Base-by-base conservation (phyloP, 108 stramenopile species). In the Skeletonema marinoi region DNA sequence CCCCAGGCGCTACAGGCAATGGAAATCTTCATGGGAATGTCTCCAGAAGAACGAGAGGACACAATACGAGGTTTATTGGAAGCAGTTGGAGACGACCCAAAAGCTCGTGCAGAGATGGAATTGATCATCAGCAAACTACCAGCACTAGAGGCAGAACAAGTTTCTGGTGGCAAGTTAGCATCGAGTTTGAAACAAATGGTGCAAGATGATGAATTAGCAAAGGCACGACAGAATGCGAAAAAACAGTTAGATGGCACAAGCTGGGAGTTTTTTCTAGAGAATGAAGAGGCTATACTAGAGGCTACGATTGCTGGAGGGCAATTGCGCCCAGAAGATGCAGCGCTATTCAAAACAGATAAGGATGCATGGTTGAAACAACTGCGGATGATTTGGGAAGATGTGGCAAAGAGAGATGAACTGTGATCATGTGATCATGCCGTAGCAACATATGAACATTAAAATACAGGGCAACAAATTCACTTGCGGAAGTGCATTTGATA, bases 21-120 rank as follows among this genome's bases (percentile, higher is more conserved):
- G 32, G 70, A 82, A 59, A 73, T 78, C 13, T 82, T 82, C 50
- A 60, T 54, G 33, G 30, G 32, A 14, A 82, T 82, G 81, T 73
- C 76, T 19, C 81, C 81, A 2, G 71, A 82, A 51, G 81, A 82
- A 73, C 59, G 65, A 38, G 70, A 77, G 56, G 76, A 78, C 19
- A 72, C 77, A 11, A 73, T 78, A 50, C 12, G 14, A 21, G 76
- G 77, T 32, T 12, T 82, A 61, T 67, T 50, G 33, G 38, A 73
- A 33, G 31, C 72, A 14, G 19, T 82, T 7, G 62, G 61, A 11
- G 76, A 82, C 59, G 77, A 82, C 65, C 81, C 81, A 2, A 38
- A 63, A 36, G 41, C 50, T 17, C 33, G 61, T 7, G 51, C 48
- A 13, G 71, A 59, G 38, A 77, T 77, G 21, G 31, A 71, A 21